Evolutionary conservation across 192 early-diverging fungal species (phyloP).

Genomic region (Pilaira anomala): DNA sequence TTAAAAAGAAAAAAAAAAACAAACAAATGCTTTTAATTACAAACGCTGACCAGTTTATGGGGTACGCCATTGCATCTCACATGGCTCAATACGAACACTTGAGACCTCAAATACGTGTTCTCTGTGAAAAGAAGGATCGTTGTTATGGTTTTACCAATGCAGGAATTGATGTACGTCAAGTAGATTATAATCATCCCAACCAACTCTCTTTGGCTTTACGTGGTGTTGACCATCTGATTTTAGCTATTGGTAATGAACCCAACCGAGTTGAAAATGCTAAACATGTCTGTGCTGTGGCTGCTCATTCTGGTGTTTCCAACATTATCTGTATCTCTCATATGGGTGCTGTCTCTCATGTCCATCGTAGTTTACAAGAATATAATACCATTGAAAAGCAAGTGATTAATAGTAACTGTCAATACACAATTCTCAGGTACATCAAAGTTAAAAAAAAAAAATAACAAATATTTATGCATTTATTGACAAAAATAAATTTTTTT

Average conservation of each 20-base stretch:
- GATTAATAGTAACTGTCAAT: constrained; percentile 16
- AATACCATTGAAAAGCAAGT: constrained; percentile 30
- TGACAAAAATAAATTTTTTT: background rate
- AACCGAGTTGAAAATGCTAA: constrained; percentile 24
- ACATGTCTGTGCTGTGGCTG: constrained; percentile 19
- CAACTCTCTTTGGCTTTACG: constrained; percentile 22
- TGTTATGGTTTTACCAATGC: constrained; percentile 22
- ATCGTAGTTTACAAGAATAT: constrained; percentile 21
- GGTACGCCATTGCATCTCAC: constrained; percentile 27
- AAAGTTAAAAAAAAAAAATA: background rate
- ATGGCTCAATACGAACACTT: constrained; percentile 13
- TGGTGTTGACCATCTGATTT: constrained; percentile 24
- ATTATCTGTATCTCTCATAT: constrained; percentile 34
- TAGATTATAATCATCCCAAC: constrained; percentile 28
- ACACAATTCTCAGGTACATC: constrained; percentile 33
- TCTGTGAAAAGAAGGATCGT: constrained; percentile 17
- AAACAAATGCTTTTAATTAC: constrained; percentile 31
- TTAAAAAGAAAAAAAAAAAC: background rate
- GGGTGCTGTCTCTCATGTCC: constrained; percentile 21
- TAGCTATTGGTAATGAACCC: constrained; percentile 28
- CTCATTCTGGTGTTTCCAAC: constrained; percentile 20
- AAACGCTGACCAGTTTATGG: constrained; percentile 29
- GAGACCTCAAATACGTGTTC: constrained; percentile 18
- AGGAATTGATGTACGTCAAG: constrained; percentile 22
- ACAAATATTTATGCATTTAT: background rate